Evolutionary conservation across 495 filamentous ascomycete genomes (phyloP).

Genomic region (Amniculicola lignicola): DNA sequence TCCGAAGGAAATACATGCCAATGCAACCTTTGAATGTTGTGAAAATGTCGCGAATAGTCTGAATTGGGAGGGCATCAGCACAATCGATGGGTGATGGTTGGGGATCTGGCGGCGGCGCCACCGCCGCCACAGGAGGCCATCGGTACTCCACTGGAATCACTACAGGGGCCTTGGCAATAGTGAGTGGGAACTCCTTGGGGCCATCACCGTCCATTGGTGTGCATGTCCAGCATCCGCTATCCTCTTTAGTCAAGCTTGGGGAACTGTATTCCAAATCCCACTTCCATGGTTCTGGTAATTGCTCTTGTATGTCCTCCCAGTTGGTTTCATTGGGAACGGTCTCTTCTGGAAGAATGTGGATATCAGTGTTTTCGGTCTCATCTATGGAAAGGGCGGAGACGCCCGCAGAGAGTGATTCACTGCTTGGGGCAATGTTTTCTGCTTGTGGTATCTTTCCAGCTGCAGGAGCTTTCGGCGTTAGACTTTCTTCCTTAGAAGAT

Average conservation of each 20-base stretch:
- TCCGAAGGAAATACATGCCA: constrained; percentile 13
- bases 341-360: background rate
- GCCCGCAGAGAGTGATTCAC: too few relatives aligned
- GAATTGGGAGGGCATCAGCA: background rate
- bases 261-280: constrained; percentile 17
- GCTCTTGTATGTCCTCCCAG: constrained; percentile 10
- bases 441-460: too few relatives aligned
- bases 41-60: constrained; percentile 12
- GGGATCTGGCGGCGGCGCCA: constrained; percentile 10
- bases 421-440: too few relatives aligned
- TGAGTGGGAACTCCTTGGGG: constrained; percentile 8
- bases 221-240: constrained; percentile 14
- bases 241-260: background rate
- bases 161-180: constrained; percentile 10
- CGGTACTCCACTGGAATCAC: constrained; percentile 17
- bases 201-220: constrained; percentile 4
- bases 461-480: too few relatives aligned
- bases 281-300: constrained; percentile 15
- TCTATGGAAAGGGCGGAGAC: too few relatives aligned
- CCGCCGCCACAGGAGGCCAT: constrained; percentile 13
- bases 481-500: too few relatives aligned
- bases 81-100: constrained; percentile 13
- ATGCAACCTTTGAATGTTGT: constrained; percentile 8
- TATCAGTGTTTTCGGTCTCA: background rate
- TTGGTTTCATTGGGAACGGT: background rate